A percentile compares a stretch with the other conserved stretches of the same genome.
Conservation (phyloP, 2,329 filamentous ascomycete species). For the Paraphoma sp. region DNA sequence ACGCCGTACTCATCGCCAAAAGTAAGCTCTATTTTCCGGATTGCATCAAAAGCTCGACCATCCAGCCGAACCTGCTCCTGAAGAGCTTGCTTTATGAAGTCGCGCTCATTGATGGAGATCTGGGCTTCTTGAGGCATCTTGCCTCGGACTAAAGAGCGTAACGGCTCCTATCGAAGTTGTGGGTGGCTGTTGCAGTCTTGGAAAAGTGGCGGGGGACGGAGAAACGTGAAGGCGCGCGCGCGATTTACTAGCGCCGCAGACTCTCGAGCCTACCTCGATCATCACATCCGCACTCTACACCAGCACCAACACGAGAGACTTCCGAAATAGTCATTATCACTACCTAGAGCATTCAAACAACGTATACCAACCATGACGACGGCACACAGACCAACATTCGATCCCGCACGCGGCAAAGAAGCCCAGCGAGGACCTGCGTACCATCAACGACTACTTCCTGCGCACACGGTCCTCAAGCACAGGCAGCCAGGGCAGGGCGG, state of each 20-base stretch:
- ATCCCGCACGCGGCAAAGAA: slow-evolving; percentile 95
- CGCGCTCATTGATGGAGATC: slow-evolving; percentile 85
- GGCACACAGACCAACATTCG: slow-evolving; percentile 89
- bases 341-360: not conserved
- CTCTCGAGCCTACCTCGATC: slow-evolving; percentile 23
- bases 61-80: slow-evolving; percentile 83
- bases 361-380: slow-evolving; percentile 51
- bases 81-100: slow-evolving; percentile 84
- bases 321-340: slow-evolving; percentile 28
- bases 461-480: slow-evolving; percentile 86
- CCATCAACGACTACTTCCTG: slow-evolving; percentile 93
- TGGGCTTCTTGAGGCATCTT: slow-evolving; percentile 92
- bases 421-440: slow-evolving; percentile 91
- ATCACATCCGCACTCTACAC: slow-evolving; percentile 7
- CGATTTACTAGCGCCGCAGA: slow-evolving; percentile 12
- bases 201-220: slow-evolving; percentile 39
- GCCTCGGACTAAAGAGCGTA: slow-evolving; percentile 6
- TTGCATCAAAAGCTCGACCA: slow-evolving; percentile 80
- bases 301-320: slow-evolving; percentile 32
- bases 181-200: slow-evolving; percentile 1
- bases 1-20: slow-evolving; percentile 94
- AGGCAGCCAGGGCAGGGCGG: slow-evolving; percentile 89
- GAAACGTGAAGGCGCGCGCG: slow-evolving; percentile 19
- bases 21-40: slow-evolving; percentile 75
- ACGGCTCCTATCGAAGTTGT: slow-evolving; percentile 11